phyloP scores from a whole-genome alignment of 306 rosid species.

The Dalbergia cultrata region DNA sequence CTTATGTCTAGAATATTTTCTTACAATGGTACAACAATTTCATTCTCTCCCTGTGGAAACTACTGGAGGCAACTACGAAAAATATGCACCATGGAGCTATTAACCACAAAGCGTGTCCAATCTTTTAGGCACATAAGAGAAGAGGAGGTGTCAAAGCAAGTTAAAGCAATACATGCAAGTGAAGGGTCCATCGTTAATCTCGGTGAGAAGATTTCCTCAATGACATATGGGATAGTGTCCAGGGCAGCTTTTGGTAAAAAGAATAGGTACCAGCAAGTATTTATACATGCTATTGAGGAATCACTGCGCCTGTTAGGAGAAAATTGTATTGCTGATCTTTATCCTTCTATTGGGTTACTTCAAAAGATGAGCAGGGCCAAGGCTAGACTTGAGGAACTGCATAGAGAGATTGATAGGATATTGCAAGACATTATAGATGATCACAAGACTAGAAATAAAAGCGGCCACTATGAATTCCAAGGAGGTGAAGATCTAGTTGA shows the following conservation, averaged over 20 bases:
- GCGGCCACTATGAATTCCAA: too few species aligned
- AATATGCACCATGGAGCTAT: slow-evolving; percentile 42
- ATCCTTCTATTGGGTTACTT: slow-evolving; percentile 44
- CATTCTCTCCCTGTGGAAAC: slow-evolving; percentile 20
- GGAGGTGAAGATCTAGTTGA: slow-evolving; percentile 46
- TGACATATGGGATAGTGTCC: slow-evolving; percentile 2
- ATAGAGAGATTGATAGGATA: slow-evolving; percentile 21
- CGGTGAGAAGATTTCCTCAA: slow-evolving; percentile 4
- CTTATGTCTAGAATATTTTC: background rate
- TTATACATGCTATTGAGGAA: slow-evolving; percentile 19
- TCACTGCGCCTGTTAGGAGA: slow-evolving; percentile 14
- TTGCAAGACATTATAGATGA: slow-evolving; percentile 37
- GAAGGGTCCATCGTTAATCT: slow-evolving; percentile 47
- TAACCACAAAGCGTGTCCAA: slow-evolving; percentile 45
- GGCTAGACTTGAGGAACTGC: slow-evolving; percentile 5
- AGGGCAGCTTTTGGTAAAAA: slow-evolving; percentile 35
- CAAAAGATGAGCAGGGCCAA: background rate
- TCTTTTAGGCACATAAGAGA: slow-evolving; percentile 38
- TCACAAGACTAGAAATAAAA: slow-evolving; percentile 37
- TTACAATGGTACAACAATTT: slow-evolving; percentile 4
- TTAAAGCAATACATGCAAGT: slow-evolving; percentile 23
- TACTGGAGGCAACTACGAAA: slow-evolving; percentile 50
- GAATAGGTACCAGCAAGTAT: slow-evolving; percentile 22
- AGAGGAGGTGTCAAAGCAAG: slow-evolving; percentile 32
- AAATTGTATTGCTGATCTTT: slow-evolving; percentile 31